phyloP scores from a whole-genome alignment of 164 flowering plant genomes.

The Litsea cubeba region DNA sequence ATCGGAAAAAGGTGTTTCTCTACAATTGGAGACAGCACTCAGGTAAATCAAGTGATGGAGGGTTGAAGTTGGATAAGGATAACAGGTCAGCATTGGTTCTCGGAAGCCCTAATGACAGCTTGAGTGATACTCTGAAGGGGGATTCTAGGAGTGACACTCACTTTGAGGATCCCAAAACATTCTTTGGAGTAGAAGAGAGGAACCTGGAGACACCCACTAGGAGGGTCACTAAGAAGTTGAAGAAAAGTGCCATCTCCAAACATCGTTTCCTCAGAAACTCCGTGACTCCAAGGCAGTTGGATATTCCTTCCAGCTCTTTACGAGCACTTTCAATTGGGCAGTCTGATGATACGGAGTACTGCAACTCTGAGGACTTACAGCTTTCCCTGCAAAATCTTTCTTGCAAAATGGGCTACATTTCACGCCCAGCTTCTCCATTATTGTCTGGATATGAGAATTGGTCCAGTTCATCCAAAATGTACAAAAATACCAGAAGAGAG shows the following conservation, averaged over 20 bases:
- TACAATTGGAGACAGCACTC: constrained; percentile 75
- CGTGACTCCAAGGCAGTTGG: constrained; percentile 18
- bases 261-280: constrained; percentile 21
- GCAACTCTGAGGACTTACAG: constrained; percentile 59
- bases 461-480: constrained; percentile 41
- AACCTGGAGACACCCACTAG: constrained; percentile 26
- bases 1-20: constrained; percentile 51
- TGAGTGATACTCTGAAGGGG: constrained; percentile 40
- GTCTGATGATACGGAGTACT: constrained; percentile 65
- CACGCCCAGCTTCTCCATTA: constrained; percentile 48
- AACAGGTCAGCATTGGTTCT: constrained; percentile 29
- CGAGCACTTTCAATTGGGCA: constrained; percentile 42
- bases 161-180: constrained; percentile 30
- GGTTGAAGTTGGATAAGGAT: constrained; percentile 21
- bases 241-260: constrained; percentile 17
- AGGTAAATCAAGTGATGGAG: constrained; percentile 44
- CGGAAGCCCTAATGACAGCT: constrained; percentile 46
- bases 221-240: constrained; percentile 27
- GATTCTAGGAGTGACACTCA: constrained; percentile 54
- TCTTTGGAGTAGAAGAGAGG: constrained; percentile 46
- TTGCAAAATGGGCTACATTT: constrained; percentile 11
- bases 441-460: constrained; percentile 40
- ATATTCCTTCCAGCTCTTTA: constrained; percentile 26
- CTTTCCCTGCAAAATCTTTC: constrained; percentile 13
- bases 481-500: constrained; percentile 41